Percentiles rank a stretch among this genome's conserved stretches.
These are phyloP conservation scores for Malassezia slooffiae DNA, from an alignment of 1,284 basidiomycete species.

Conservation along the genomic window DNA sequence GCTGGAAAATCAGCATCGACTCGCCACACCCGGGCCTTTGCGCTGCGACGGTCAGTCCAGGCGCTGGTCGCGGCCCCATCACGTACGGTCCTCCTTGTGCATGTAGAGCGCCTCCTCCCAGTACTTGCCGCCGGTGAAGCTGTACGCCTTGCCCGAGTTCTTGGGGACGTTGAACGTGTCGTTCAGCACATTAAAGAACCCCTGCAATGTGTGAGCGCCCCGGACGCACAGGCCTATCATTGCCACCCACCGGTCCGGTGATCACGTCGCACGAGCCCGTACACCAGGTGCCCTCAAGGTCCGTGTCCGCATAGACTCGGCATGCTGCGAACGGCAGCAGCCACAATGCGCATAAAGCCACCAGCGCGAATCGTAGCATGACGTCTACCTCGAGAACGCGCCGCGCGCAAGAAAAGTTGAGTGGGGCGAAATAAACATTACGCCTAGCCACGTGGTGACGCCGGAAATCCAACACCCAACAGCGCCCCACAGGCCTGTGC, in stretches of 20 bases:
- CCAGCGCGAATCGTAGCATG: no score
- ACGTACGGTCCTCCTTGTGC: constrained; percentile 32
- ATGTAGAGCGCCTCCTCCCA: constrained; percentile 44
- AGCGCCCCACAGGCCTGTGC: no score
- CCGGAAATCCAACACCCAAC: no score
- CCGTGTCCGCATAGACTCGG: constrained; percentile 16
- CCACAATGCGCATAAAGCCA: no score
- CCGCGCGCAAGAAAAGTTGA: no score
- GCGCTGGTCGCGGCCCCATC: not conserved
- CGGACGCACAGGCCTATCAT: not conserved
- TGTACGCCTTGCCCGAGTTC: constrained; percentile 38
- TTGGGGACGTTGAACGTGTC: constrained; percentile 35
- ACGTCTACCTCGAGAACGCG: no score
- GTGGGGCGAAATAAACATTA: no score
- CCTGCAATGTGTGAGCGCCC: constrained; percentile 4
- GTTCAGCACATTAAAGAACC: constrained; percentile 40
- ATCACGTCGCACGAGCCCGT: constrained; percentile 30
- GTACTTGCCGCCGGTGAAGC: constrained; percentile 38
- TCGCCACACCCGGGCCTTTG: constrained; percentile 34
- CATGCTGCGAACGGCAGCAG: no score
- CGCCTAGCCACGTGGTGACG: no score
- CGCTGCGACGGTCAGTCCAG: constrained; percentile 2
- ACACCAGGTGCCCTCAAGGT: constrained; percentile 37
- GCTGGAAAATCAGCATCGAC: constrained; percentile 43
- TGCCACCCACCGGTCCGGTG: constrained; percentile 27